Evolutionary conservation across 768 basidiomycete genomes (phyloP).

Genomic region (Vararia minispora): DNA sequence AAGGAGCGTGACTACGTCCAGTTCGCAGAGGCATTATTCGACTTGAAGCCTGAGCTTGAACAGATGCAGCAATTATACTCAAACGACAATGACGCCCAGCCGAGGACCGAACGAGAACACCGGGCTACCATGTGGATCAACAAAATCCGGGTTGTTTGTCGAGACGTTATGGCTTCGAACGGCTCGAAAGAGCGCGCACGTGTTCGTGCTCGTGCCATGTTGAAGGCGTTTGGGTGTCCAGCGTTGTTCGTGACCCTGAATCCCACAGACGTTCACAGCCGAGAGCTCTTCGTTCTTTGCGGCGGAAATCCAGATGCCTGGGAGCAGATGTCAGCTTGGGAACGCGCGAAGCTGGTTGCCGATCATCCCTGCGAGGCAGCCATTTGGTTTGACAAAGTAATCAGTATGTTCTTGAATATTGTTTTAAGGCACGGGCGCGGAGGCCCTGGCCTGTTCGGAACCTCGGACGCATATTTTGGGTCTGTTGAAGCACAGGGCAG

Average conservation of each 20-base stretch:
- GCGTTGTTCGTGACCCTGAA: constrained; percentile 15
- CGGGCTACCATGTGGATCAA: background rate
- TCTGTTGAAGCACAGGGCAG: constrained; percentile 29
- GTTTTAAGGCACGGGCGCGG: constrained; percentile 5
- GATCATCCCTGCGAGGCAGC: constrained; percentile 28
- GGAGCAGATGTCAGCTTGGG: constrained; percentile 19
- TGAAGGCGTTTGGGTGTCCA: background rate
- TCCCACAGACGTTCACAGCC: constrained; percentile 31
- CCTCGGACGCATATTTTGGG: constrained; percentile 26
- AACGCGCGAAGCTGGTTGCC: constrained; percentile 27
- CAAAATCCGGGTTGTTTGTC: background rate
- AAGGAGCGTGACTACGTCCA: background rate
- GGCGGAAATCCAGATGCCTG: constrained; percentile 28
- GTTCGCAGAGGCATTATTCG: background rate
- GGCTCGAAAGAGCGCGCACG: background rate
- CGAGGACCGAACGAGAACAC: background rate
- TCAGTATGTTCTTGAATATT: constrained; percentile 24
- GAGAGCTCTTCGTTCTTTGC: constrained; percentile 27
- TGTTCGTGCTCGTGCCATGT: background rate
- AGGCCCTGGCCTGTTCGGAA: constrained; percentile 24
- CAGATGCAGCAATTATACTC: background rate
- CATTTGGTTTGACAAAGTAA: constrained; percentile 31
- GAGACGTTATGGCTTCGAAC: background rate
- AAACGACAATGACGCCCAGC: background rate
- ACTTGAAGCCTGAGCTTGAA: background rate